Percentiles rank a stretch among this genome's conserved stretches.
phyloP scores from a whole-genome alignment of 108 stramenopile genomes.

The Skeletonema costatum region DNA sequence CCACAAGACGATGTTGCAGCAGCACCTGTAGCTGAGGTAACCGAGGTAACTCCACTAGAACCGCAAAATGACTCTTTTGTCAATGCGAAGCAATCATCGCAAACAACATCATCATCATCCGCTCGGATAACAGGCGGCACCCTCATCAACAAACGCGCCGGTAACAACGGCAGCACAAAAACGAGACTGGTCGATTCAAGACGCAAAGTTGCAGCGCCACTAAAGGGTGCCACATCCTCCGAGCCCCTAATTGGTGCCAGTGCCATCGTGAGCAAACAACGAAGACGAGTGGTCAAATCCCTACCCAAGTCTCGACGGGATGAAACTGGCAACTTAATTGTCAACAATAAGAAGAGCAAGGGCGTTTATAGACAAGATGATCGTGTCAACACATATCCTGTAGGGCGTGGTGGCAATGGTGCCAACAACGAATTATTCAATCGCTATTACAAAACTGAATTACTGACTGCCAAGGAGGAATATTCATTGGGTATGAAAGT shows the following conservation, averaged over 20 bases:
- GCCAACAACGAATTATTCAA: constrained; percentile 47
- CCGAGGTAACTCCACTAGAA: constrained; percentile 8
- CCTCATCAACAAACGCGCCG: constrained; percentile 19
- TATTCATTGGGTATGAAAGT: constrained; percentile 75
- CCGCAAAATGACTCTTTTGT: not conserved
- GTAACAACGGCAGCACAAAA: constrained; percentile 1
- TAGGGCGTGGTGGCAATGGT: not conserved
- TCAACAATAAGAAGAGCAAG: not conserved
- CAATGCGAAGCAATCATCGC: not conserved
- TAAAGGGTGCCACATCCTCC: constrained; percentile 5
- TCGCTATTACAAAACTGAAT: constrained; percentile 74
- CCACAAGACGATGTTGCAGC: not conserved
- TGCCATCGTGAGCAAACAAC: constrained; percentile 36
- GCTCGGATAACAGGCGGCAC: constrained; percentile 28
- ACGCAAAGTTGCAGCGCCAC: not conserved
- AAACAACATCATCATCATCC: not conserved
- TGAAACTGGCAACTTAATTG: constrained; percentile 15
- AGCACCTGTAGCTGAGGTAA: not conserved
- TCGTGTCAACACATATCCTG: not conserved
- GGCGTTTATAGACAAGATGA: not conserved
- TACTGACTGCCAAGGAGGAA: constrained; percentile 75
- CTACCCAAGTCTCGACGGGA: constrained; percentile 39
- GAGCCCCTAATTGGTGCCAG: constrained; percentile 30
- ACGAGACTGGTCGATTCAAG: not conserved
- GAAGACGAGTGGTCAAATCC: constrained; percentile 27